Evolutionary conservation across 371 early-diverging fungal genomes (phyloP), one percentile per base, ranked within the genome.

Genomic region (Rhizopus arrhizus): DNA sequence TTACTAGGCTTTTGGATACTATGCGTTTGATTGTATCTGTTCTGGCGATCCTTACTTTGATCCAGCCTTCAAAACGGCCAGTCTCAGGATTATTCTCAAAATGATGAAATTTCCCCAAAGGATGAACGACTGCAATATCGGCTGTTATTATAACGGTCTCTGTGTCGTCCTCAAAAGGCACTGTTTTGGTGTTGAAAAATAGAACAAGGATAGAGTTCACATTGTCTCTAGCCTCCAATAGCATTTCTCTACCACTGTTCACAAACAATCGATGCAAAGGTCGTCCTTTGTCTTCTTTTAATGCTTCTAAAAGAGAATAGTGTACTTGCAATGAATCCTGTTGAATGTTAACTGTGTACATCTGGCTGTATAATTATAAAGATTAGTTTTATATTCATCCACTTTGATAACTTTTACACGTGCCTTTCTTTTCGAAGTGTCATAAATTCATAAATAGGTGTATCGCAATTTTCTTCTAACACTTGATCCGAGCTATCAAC

Each of bases 221-320:
- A n/a, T 63, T 59, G 13, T 70, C 53, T 16, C 66, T 54, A 7
- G 70, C 67, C 34, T 75, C 60, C 1, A 62, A 40, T 0, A 79
- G 34, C 36, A 70, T 34, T 11, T 73, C 56, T 15, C 63, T 65
- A 33, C 72, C 72, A 40, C 64, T 65, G 16, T 56, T 58, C 29
- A 80, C 64, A 52, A 66, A 76, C 4, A 80, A 53, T 7, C 80
- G 69, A 5, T 69, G 69, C 11, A 52, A 13, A 12, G 56, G 49
- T 32, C 32, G 5, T 6, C n/a, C 34, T 28, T 32, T 35, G 7
- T 51, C 36, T n/a, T 51, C 36, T 33, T 51, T 51, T 13, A 51
- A 11, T 7, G 15, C 22, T 33, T 58, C 33, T 5, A 42, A 3
- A n/a, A 49, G 29, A n/a, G 59, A 51, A 32, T n/a, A 46, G 50